Evolutionary conservation across 164 flowering plant genomes (phyloP).

Genomic region (Kalanchoe fedtschenkoi): DNA sequence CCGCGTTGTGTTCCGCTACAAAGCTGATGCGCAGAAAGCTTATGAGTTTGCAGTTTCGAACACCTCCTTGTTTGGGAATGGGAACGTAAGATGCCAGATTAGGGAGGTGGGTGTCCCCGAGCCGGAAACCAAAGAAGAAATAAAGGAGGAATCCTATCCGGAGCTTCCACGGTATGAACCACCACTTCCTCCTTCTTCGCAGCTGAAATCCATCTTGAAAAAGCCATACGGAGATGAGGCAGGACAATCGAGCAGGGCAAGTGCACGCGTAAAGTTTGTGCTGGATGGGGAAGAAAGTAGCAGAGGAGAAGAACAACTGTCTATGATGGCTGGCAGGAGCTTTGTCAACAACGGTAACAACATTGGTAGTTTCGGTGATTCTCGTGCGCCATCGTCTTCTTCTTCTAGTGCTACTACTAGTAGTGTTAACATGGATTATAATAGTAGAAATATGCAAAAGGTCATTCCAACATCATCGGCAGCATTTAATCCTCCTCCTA

Average conservation of each 20-base stretch:
- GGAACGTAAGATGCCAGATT: slow-evolving; percentile 40
- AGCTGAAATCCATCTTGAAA: slow-evolving; percentile 74
- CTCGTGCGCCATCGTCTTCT: too few relatives aligned
- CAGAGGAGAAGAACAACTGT: slow-evolving; percentile 32
- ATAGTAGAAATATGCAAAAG: slow-evolving; percentile 56
- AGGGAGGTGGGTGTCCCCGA: slow-evolving; percentile 30
- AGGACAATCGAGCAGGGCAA: slow-evolving; percentile 21
- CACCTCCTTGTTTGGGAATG: slow-evolving; percentile 46
- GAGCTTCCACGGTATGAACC: slow-evolving; percentile 15
- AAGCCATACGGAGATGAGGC: slow-evolving; percentile 18
- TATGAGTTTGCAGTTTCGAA: slow-evolving; percentile 36
- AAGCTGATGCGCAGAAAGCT: slow-evolving; percentile 58
- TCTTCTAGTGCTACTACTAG: slow-evolving; percentile 14
- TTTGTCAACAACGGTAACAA: too few relatives aligned
- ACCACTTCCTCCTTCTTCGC: slow-evolving; percentile 24
- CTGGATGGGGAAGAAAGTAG: slow-evolving; percentile 63
- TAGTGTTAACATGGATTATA: slow-evolving; percentile 52
- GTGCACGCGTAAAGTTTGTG: slow-evolving; percentile 75
- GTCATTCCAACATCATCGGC: slow-evolving; percentile 28
- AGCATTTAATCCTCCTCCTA: slow-evolving; percentile 11
- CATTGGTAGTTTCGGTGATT: too few relatives aligned
- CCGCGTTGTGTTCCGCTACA: slow-evolving; percentile 62
- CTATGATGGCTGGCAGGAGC: slow-evolving; percentile 32
- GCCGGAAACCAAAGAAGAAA: slow-evolving; percentile 28
- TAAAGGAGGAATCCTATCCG: slow-evolving; percentile 14